Conservation (phyloP, 2,329 filamentous ascomycete species). For the Xylariales sp. region DNA sequence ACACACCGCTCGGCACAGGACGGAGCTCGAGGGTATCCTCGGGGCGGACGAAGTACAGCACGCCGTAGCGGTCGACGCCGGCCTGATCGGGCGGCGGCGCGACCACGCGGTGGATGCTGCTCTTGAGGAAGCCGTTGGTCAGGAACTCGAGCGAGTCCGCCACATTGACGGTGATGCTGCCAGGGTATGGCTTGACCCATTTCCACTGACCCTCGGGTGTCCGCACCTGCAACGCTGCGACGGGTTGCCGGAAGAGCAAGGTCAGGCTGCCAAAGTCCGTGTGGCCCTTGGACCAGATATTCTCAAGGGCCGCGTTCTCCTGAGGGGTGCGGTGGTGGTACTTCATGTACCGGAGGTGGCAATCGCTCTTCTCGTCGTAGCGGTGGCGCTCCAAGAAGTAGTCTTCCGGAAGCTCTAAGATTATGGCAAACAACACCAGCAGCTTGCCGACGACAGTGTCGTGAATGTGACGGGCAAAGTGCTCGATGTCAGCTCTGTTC, state of each 20-base stretch:
- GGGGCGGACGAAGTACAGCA: constrained; percentile 36
- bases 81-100: constrained; percentile 38
- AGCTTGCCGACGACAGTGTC: constrained; percentile 29
- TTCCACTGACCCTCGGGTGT: constrained; percentile 29
- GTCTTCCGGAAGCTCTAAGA: constrained; percentile 31
- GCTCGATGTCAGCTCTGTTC: constrained; percentile 26
- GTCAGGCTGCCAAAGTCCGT: constrained; percentile 36
- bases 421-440: constrained; percentile 32
- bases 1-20: constrained; percentile 24
- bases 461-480: constrained; percentile 37
- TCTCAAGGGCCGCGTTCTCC: constrained; percentile 29
- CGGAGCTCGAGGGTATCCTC: constrained; percentile 27
- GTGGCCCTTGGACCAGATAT: constrained; percentile 34
- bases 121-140: constrained; percentile 40
- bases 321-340: constrained; percentile 28
- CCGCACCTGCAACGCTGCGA: constrained; percentile 33
- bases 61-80: constrained; percentile 40
- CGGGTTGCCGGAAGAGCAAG: constrained; percentile 33
- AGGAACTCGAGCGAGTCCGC: constrained; percentile 45
- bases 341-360: constrained; percentile 35
- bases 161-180: constrained; percentile 48
- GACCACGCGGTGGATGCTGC: constrained; percentile 38
- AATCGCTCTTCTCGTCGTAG: constrained; percentile 28
- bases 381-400: constrained; percentile 29
- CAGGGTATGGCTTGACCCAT: constrained; percentile 40